These are phyloP conservation scores for Collybia sp. DNA, from an alignment of 768 basidiomycete genomes.

Conservation along the genomic window DNA sequence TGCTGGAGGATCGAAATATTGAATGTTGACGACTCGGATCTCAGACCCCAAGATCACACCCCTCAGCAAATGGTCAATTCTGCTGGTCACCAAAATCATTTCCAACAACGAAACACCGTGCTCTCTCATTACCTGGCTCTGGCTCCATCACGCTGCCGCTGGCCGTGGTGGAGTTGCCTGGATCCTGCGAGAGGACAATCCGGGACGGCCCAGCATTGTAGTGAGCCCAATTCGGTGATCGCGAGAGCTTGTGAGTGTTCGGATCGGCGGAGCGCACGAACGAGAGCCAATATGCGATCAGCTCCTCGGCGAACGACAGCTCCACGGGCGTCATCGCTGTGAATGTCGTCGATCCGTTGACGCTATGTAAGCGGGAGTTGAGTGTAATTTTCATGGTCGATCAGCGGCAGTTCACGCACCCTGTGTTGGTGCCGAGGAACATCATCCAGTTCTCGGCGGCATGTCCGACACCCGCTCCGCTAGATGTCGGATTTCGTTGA, in stretches of 20 bases:
- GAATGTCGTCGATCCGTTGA: slow-evolving; percentile 51
- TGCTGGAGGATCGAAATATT: no score
- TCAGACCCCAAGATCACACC: no score
- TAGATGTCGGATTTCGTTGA: slow-evolving; percentile 42
- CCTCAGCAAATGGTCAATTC: no score
- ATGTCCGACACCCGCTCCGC: slow-evolving; percentile 33
- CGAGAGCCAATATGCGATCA: slow-evolving; percentile 60
- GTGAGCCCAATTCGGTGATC: slow-evolving; percentile 45
- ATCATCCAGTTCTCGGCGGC: slow-evolving; percentile 68
- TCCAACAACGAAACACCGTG: no score
- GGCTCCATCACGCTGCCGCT: slow-evolving; percentile 39
- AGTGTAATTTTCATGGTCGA: slow-evolving; percentile 7
- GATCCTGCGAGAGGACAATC: slow-evolving; percentile 41
- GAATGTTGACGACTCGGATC: no score
- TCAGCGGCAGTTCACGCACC: slow-evolving; percentile 28
- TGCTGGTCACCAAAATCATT: no score
- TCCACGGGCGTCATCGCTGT: slow-evolving; percentile 36
- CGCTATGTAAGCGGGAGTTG: slow-evolving; percentile 18
- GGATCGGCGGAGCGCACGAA: slow-evolving; percentile 53
- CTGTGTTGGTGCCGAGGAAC: slow-evolving; percentile 57
- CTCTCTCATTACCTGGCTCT: slow-evolving; percentile 31
- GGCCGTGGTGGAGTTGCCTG: slow-evolving; percentile 15
- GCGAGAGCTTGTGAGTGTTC: slow-evolving; percentile 44
- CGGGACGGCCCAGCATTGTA: slow-evolving; percentile 26
- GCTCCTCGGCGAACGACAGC: slow-evolving; percentile 45